Evolutionary conservation across 768 basidiomycete species (phyloP), one percentile per base, ranked within the genome.

Genomic region (Kwoniella heveanensis): DNA sequence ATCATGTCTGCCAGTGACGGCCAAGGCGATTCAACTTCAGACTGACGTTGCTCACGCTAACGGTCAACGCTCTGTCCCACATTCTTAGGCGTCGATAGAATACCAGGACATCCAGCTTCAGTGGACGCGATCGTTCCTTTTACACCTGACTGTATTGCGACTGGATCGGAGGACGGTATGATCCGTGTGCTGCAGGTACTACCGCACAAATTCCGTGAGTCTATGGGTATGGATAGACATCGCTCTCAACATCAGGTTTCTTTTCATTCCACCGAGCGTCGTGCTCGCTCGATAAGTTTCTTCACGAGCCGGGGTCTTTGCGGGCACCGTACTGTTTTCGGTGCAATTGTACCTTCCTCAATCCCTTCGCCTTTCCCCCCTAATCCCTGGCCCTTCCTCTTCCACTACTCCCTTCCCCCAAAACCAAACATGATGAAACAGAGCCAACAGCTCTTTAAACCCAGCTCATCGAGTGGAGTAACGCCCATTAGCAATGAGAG

Each of bases 381-480:
- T 36, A 7, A 36, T 49, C 27, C 0, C 24, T 47, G 13, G 32
- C 13, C 48, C 30, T 44, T 66, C 60, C 26, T 19, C 51, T 57
- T 39, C 59, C 51, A 61, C 52, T 68, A 51, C 30, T 60, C 49
- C 13, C 13, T 7, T 13, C 32, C 13, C 32, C 32, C 7, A 6
- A 36, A 36, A 6, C 39, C 39, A 44, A 74, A 74, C 65, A 60
- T 77, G 87, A 88, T 88, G 90, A 92, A 84, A 89, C 89, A 90
- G 88, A 88, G 88, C 86, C 58, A 44, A 44, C 30, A 78, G 88
- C 88, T 89, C 88, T 87, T 79, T 77, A 85, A 91, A 92, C 90
- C 88, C 91, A 92, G 91, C 91, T 92, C 91, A 84, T 90, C 83
- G 90, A 92, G 66, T 87, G 90, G 89, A 90, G 88, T 90, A 89